These are phyloP conservation scores for Coleophoma crateriformis DNA, from an alignment of 2,329 filamentous ascomycete species.

Conservation along the genomic window DNA sequence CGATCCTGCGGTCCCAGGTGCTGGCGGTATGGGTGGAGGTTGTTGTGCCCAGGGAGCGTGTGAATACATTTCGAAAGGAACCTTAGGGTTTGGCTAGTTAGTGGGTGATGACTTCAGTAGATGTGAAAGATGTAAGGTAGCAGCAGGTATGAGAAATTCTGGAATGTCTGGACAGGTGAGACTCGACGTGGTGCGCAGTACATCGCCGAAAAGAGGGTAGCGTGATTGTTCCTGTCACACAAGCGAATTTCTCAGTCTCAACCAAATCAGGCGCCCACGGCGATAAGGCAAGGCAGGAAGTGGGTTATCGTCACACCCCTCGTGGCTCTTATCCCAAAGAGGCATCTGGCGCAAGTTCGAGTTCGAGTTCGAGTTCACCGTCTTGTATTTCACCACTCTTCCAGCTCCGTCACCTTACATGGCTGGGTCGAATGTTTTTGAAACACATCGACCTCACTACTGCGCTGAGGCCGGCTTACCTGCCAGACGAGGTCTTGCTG, in stretches of 20 bases:
- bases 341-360: no score
- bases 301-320: not conserved
- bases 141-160: no score
- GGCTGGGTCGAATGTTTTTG: slow-evolving; percentile 85
- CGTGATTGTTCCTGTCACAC: no score
- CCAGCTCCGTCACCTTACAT: slow-evolving; percentile 10
- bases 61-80: slow-evolving; percentile 2
- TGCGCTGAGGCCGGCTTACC: slow-evolving; percentile 85
- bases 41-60: slow-evolving; percentile 7
- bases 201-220: no score
- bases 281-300: no score
- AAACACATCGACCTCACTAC: slow-evolving; percentile 94
- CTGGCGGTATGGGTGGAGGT: slow-evolving; percentile 15
- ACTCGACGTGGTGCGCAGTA: no score
- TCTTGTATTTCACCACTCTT: not conserved
- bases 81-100: slow-evolving; percentile 1
- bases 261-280: no score
- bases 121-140: no score
- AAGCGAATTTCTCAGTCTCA: no score
- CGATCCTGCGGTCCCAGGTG: slow-evolving; percentile 28
- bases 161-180: no score
- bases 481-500: slow-evolving; percentile 88
- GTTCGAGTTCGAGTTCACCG: not conserved
- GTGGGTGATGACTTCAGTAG: not conserved
- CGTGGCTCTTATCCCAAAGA: not conserved